Conservation (phyloP, 2,329 filamentous ascomycete genomes). For the Botrytis fragariae region DNA sequence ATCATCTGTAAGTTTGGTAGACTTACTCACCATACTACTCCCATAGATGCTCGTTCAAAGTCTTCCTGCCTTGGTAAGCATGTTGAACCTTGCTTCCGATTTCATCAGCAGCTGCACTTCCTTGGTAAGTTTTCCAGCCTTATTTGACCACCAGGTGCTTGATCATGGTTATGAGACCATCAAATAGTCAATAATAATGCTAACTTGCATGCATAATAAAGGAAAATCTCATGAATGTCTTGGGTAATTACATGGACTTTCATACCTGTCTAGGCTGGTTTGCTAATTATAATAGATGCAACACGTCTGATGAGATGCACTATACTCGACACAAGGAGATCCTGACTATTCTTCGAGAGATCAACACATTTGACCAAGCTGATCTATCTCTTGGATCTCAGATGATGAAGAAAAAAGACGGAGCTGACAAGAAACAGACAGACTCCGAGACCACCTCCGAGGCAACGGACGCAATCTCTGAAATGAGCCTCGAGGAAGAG, state of each 20-base stretch:
- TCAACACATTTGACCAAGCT: conserved; percentile 29
- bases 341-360: conserved; percentile 31
- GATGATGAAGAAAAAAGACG: neutral
- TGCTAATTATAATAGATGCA: conserved; percentile 32
- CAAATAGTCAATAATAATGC: neutral
- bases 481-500: conserved; percentile 20
- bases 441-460: conserved; percentile 15
- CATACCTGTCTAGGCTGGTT: neutral
- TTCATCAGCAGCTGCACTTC: conserved; percentile 39
- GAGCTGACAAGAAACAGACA: neutral
- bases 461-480: conserved; percentile 28
- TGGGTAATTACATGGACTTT: conserved; percentile 27
- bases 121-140: conserved; percentile 30
- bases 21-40: conserved; percentile 2
- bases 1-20: neutral
- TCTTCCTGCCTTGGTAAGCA: conserved; percentile 37
- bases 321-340: conserved; percentile 38
- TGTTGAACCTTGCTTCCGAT: conserved; percentile 39
- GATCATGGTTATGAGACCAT: neutral
- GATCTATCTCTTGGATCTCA: conserved; percentile 10
- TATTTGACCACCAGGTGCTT: neutral
- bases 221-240: conserved; percentile 37
- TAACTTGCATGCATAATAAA: conserved; percentile 17
- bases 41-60: conserved; percentile 35
- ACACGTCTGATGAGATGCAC: conserved; percentile 37